Conservation (phyloP, 768 basidiomycete species). For the Porphyrellus cyaneotinctus region DNA sequence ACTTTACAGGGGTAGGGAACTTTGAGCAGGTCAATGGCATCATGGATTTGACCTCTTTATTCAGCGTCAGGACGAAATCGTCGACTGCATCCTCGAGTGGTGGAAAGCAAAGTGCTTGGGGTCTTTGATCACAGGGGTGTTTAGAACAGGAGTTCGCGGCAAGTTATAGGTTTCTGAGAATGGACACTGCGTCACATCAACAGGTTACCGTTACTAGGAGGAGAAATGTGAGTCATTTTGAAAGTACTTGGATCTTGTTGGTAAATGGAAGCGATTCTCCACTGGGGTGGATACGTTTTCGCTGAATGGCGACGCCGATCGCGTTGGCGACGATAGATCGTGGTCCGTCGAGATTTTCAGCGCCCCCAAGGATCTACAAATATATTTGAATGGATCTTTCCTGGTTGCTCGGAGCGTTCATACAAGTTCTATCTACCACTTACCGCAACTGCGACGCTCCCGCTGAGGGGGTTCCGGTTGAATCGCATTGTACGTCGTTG, state of each 20-base stretch:
- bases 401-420: slow-evolving; percentile 4
- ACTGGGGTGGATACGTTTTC: background rate
- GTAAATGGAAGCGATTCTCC: background rate
- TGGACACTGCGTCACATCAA: background rate
- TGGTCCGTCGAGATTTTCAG: background rate
- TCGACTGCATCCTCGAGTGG: slow-evolving; percentile 68
- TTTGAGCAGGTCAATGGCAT: background rate
- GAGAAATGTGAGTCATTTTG: background rate
- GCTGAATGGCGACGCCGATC: background rate
- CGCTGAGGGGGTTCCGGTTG: background rate
- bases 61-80: slow-evolving; percentile 62
- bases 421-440: background rate
- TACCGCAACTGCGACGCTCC: background rate
- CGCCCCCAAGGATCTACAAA: background rate
- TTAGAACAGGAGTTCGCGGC: slow-evolving; percentile 51
- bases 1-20: slow-evolving; percentile 55
- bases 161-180: slow-evolving; percentile 36
- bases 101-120: slow-evolving; percentile 45
- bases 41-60: slow-evolving; percentile 1
- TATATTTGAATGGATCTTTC: background rate
- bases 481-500: background rate
- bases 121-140: slow-evolving; percentile 57
- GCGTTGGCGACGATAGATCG: background rate
- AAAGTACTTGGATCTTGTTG: background rate
- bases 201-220: background rate